Evolutionary conservation across 768 basidiomycete genomes (phyloP).

Genomic region (Lentinula boryana): DNA sequence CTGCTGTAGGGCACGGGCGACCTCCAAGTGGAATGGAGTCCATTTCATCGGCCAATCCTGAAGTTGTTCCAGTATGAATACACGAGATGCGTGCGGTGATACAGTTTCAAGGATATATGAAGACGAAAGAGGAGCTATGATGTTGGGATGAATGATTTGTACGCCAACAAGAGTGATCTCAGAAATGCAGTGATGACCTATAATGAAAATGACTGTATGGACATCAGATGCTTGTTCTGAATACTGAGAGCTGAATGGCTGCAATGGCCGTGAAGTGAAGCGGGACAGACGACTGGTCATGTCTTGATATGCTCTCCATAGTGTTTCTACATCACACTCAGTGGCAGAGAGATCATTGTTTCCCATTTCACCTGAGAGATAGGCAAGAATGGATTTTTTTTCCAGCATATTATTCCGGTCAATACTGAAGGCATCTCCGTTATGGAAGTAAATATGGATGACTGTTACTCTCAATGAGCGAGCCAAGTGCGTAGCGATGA

Average conservation of each 20-base stretch:
- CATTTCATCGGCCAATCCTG: slow-evolving; percentile 48
- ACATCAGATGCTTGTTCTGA: neutral
- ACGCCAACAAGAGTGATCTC: neutral
- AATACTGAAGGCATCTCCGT: neutral
- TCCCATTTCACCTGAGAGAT: neutral
- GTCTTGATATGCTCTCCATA: neutral
- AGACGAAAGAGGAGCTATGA: slow-evolving; percentile 21
- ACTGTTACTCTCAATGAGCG: neutral
- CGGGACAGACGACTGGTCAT: neutral
- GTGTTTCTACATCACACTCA: neutral
- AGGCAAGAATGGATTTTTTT: neutral
- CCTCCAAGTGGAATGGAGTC: slow-evolving; percentile 60
- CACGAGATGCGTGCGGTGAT: slow-evolving; percentile 37
- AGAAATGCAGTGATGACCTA: neutral
- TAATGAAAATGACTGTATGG: neutral
- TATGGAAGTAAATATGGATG: neutral
- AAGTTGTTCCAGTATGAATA: slow-evolving; percentile 60
- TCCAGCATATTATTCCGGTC: neutral
- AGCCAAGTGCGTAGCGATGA: neutral
- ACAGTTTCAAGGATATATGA: slow-evolving; percentile 35
- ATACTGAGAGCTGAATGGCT: neutral
- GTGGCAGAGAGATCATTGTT: neutral
- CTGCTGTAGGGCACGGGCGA: slow-evolving; percentile 15
- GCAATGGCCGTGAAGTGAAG: neutral
- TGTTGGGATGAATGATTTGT: neutral